Base-by-base conservation (phyloP, 2,329 filamentous ascomycete genomes). In the Eutypella sp. region DNA sequence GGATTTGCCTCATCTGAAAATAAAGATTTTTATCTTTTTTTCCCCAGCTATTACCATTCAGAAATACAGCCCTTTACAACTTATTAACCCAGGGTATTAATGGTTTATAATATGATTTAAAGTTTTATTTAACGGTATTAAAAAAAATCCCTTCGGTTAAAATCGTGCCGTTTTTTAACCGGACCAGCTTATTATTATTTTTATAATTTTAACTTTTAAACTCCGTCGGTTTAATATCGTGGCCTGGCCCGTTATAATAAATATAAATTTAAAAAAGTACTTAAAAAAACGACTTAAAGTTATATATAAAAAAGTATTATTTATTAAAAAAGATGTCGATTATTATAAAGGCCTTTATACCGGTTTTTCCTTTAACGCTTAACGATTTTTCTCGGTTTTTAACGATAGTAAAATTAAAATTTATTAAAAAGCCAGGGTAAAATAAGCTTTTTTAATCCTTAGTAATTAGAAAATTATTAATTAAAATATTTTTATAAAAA, bases 281-380 rank as follows among this genome's bases (percentile, higher is more conserved):
- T 67, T 57, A 70, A 51, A 69, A 72, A 46, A 71, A 70, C 3
- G 63, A 72, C 47, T 71, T 64, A 18, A 68, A 57, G 48, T 72
- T 62, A 50, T 72, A 60, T 57, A 69, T 68, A 22, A 66, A 67
- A 2, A 57, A 65, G 54, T 70, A 64, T 20, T 60, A 42, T 47
- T 69, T 58, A 15, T 57, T 62, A 19, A 60, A 31, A 46, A 72
- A 65, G 6, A 57, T 51, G 0, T 67, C 62, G 47, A 71, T 70
- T 6, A 63, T 64, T 59, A 71, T 69, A 47, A 69, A 70, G 11
- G 59, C 64, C 50, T 53, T 54, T 7, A 64, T 71, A 29, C 66
- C 62, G 16, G 63, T 70, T 48, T 64, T 69, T n/a, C 62, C 55
- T 44, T 45, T 55, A n/a, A 62, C 62, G 42, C 62, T 62, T 13